Evolutionary conservation across 257 asterid species (phyloP).

Genomic region (Solanum habrochaites): DNA sequence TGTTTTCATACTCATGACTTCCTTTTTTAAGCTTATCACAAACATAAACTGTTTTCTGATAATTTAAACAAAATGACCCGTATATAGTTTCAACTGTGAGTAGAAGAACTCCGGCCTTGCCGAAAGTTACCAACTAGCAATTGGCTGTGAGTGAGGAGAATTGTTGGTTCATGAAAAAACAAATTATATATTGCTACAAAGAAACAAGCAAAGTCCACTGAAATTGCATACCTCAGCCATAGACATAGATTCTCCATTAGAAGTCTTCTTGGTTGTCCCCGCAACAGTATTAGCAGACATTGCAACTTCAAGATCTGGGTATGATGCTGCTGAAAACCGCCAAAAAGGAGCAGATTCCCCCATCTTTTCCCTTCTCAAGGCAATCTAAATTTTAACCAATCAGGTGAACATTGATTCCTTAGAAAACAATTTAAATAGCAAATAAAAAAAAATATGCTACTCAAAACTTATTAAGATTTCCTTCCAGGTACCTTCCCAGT

Average conservation of each 20-base stretch:
- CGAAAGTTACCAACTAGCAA: neutral
- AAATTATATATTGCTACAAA: neutral
- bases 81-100: neutral
- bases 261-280: conserved; percentile 19
- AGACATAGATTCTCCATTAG: conserved; percentile 30
- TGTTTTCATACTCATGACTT: neutral
- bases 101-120: neutral
- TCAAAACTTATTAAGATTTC: neutral
- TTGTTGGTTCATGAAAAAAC: neutral
- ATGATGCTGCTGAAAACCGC: conserved; percentile 96
- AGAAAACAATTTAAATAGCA: neutral
- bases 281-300: conserved; percentile 36
- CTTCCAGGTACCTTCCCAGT: conserved; percentile 66
- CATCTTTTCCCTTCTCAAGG: conserved; percentile 93
- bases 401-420: neutral
- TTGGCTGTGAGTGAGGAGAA: neutral
- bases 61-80: neutral
- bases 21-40: neutral
- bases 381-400: conserved; percentile 46
- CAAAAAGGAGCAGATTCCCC: conserved; percentile 98
- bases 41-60: neutral
- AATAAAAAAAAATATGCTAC: neutral
- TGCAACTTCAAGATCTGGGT: conserved; percentile 85
- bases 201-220: neutral
- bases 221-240: conserved; percentile 50